A percentile compares a stretch with the other conserved stretches of the same genome.
These are phyloP conservation scores for Kalanchoe fedtschenkoi DNA, from an alignment of 164 flowering plant genomes.

Conservation along the genomic window DNA sequence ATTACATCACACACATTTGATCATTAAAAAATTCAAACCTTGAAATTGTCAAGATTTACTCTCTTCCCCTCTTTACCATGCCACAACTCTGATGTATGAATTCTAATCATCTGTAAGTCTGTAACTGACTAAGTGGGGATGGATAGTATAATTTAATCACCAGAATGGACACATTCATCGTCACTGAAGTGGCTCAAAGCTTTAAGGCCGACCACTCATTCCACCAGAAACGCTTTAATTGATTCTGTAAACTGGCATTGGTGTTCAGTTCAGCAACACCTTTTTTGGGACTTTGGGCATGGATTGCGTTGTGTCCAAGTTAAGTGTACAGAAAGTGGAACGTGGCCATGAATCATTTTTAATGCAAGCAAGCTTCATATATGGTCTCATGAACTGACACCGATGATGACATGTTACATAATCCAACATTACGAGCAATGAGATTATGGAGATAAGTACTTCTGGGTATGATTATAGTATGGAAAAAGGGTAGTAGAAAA, in stretches of 20 bases:
- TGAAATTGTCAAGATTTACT: too few relatives aligned
- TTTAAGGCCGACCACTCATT: constrained; percentile 1
- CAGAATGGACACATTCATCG: too few relatives aligned
- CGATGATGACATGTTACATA: neutral
- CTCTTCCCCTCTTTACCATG: too few relatives aligned
- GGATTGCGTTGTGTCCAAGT: constrained; percentile 1
- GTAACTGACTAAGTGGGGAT: too few relatives aligned
- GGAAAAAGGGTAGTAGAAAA: neutral
- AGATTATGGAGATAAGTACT: neutral
- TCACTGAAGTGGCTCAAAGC: neutral
- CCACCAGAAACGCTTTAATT: neutral
- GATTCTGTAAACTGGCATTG: neutral
- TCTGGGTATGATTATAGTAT: neutral
- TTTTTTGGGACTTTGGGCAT: neutral
- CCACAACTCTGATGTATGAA: too few relatives aligned
- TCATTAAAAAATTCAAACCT: too few relatives aligned
- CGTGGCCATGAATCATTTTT: neutral
- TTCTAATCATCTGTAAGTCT: neutral
- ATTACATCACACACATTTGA: too few relatives aligned
- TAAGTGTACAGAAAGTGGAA: neutral
- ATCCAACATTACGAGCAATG: neutral
- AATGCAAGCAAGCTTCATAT: neutral
- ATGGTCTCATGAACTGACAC: neutral
- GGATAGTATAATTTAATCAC: too few relatives aligned
- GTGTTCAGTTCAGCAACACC: too few relatives aligned